These are phyloP conservation scores for Colletotrichum cordylinicola DNA, from an alignment of 2,329 filamentous ascomycete species.

Conservation along the genomic window DNA sequence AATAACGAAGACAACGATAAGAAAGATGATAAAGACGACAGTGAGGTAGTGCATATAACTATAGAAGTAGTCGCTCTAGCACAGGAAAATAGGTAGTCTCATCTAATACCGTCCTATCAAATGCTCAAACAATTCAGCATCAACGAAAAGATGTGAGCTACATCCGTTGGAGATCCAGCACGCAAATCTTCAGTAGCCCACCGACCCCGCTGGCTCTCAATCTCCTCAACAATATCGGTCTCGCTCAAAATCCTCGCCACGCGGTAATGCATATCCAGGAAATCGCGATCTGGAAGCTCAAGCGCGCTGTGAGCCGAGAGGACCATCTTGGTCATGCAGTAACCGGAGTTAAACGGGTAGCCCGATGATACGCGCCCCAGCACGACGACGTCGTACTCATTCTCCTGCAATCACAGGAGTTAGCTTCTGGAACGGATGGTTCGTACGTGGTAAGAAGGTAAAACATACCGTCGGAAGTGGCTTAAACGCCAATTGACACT, in stretches of 20 bases:
- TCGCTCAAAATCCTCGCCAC: neutral
- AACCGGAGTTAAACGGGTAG: neutral
- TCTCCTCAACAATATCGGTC: neutral
- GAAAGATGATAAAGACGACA: too few species aligned
- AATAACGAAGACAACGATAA: too few species aligned
- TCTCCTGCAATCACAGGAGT: neutral
- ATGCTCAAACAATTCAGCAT: neutral
- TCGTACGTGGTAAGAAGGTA: neutral
- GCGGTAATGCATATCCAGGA: neutral
- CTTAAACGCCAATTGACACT: neutral
- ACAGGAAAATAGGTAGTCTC: too few species aligned
- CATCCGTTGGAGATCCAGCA: rapidly evolving
- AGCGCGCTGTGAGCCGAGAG: neutral
- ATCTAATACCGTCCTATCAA: neutral
- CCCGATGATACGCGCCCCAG: neutral
- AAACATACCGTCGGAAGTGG: neutral
- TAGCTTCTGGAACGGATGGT: neutral
- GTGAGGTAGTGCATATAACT: too few species aligned
- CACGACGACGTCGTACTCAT: neutral
- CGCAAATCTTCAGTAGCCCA: rapidly evolving
- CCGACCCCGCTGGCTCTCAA: rapidly evolving
- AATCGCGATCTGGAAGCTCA: neutral
- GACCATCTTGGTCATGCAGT: neutral
- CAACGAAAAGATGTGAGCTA: neutral
- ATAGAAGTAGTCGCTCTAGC: too few species aligned